phyloP scores from a whole-genome alignment of 768 basidiomycete species.

The Rhodocollybia butyracea region DNA sequence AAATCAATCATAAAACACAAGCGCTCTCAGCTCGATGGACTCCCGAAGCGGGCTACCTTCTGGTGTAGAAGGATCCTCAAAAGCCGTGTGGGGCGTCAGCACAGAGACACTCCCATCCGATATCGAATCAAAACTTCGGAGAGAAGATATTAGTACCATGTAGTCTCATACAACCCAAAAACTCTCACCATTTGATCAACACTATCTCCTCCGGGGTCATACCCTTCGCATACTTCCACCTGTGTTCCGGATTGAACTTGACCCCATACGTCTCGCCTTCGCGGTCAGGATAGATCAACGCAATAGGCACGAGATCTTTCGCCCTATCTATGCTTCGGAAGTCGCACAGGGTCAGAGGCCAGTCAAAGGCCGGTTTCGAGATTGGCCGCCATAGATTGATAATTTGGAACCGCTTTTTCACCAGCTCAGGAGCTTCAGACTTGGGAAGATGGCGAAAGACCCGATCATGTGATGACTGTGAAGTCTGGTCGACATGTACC shows the following conservation, averaged over 20 bases:
- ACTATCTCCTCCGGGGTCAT: constrained; percentile 48
- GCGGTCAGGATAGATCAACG: constrained; percentile 44
- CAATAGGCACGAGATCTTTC: constrained; percentile 41
- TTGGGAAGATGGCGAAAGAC: constrained; percentile 50
- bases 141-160: not conserved
- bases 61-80: constrained; percentile 52
- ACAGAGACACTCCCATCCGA: constrained; percentile 46
- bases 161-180: not conserved
- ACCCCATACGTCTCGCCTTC: constrained; percentile 53
- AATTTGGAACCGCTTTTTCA: constrained; percentile 51
- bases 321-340: constrained; percentile 39
- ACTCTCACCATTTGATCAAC: constrained; percentile 50
- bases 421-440: constrained; percentile 38
- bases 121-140: constrained; percentile 20
- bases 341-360: constrained; percentile 52
- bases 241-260: constrained; percentile 41
- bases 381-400: constrained; percentile 65
- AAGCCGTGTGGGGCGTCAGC: constrained; percentile 64
- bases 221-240: constrained; percentile 48
- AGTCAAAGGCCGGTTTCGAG: constrained; percentile 40
- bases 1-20: constrained; percentile 55
- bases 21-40: constrained; percentile 59
- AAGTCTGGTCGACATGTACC: constrained; percentile 54
- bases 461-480: constrained; percentile 37
- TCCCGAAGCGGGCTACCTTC: constrained; percentile 45